Evolutionary conservation across 805 yeast species (phyloP).

Genomic region (Torulaspora franciscae): DNA sequence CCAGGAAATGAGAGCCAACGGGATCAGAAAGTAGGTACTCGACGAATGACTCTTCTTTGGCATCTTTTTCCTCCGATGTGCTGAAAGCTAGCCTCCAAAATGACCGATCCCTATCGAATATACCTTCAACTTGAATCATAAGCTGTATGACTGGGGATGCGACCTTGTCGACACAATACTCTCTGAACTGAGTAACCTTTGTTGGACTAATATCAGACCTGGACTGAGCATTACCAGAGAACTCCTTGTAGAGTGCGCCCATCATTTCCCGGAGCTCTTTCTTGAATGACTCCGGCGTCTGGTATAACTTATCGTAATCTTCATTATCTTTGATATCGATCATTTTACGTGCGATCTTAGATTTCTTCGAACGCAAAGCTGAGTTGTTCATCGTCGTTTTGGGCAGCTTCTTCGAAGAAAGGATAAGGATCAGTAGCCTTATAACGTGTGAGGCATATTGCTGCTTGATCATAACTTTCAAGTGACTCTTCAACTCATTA

Average conservation of each 20-base stretch:
- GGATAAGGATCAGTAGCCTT: conserved; percentile 61
- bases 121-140: conserved; percentile 72
- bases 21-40: conserved; percentile 80
- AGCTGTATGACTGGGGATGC: conserved; percentile 87
- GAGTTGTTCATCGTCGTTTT: conserved; percentile 65
- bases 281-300: conserved; percentile 66
- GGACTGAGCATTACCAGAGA: conserved; percentile 29
- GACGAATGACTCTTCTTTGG: conserved; percentile 71
- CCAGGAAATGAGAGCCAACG: conserved; percentile 91
- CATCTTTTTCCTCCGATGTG: conserved; percentile 46
- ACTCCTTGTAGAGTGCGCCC: conserved; percentile 36
- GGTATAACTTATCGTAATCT: conserved; percentile 61
- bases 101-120: conserved; percentile 66
- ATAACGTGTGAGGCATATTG: conserved; percentile 87
- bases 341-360: conserved; percentile 89
- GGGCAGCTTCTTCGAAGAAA: conserved; percentile 76
- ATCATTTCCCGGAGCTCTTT: conserved; percentile 51
- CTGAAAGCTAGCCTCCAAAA: conserved; percentile 63
- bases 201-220: conserved; percentile 29
- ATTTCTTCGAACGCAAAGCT: conserved; percentile 73
- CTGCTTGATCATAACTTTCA: conserved; percentile 58
- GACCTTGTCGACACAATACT: conserved; percentile 67
- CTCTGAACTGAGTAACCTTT: conserved; percentile 53
- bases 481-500: conserved; percentile 58
- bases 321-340: conserved; percentile 77